Percentiles rank a stretch among this genome's conserved stretches.
Conservation (phyloP, 2,329 filamentous ascomycete genomes). For the Sporothrix curviconia region DNA sequence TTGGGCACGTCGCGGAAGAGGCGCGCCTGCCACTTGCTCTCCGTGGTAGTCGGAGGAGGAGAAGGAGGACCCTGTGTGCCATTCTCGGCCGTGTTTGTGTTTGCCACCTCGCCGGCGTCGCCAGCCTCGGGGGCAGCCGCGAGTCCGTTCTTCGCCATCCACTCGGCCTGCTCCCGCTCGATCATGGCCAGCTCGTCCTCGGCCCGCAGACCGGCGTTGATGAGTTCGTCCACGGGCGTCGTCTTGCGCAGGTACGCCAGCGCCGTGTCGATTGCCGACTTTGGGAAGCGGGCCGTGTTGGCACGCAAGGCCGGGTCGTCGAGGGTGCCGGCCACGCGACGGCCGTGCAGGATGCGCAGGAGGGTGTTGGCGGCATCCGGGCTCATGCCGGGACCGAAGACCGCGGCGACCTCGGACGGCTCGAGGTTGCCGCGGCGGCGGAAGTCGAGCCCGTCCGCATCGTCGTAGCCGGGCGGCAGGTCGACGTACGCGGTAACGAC, state of each 20-base stretch:
- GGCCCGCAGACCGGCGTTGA: conserved; percentile 54
- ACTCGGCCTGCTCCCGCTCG: conserved; percentile 32
- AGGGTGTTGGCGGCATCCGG: conserved; percentile 44
- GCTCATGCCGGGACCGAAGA: conserved; percentile 46
- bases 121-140: conserved; percentile 19
- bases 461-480: conserved; percentile 51
- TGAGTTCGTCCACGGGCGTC: conserved; percentile 52
- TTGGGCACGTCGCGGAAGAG: conserved; percentile 22
- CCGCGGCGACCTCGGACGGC: conserved; percentile 36
- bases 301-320: conserved; percentile 48
- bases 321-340: conserved; percentile 57
- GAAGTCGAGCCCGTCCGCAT: conserved; percentile 50
- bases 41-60: not conserved
- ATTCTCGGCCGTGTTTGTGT: not conserved
- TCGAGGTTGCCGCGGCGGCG: conserved; percentile 40
- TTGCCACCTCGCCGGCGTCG: conserved; percentile 10
- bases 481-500: conserved; percentile 50
- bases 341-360: conserved; percentile 54
- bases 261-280: conserved; percentile 38
- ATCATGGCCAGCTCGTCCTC: conserved; percentile 55
- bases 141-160: conserved; percentile 19
- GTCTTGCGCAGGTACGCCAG: conserved; percentile 50
- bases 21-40: conserved; percentile 19
- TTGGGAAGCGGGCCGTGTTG: conserved; percentile 41
- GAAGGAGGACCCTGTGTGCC: too few species aligned